phyloP scores from a whole-genome alignment of 2,329 filamentous ascomycete genomes.

The Shiraia sp. region DNA sequence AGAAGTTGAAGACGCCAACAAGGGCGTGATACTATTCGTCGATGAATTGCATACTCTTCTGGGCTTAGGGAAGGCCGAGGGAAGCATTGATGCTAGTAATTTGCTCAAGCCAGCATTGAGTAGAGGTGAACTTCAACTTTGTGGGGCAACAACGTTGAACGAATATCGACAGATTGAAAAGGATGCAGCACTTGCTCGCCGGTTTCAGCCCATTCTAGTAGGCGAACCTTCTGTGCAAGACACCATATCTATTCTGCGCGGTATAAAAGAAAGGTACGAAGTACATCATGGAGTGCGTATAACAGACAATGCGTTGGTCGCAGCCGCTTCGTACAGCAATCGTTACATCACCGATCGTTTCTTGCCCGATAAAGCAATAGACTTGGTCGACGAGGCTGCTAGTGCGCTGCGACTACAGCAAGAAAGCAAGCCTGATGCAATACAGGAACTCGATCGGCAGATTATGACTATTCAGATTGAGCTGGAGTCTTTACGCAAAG shows the following conservation, averaged over 20 bases:
- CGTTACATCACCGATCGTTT: conserved; percentile 97
- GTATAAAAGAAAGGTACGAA: conserved; percentile 97
- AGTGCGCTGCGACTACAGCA: conserved; percentile 89
- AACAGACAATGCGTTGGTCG: conserved; percentile 87
- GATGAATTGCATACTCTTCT: conserved; percentile 92
- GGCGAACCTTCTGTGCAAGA: conserved; percentile 88
- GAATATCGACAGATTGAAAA: conserved; percentile 96
- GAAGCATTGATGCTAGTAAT: conserved; percentile 95
- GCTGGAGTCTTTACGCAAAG: conserved; percentile 89
- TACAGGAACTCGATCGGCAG: conserved; percentile 87
- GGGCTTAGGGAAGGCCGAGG: conserved; percentile 91
- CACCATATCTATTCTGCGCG: conserved; percentile 91
- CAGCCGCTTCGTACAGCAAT: conserved; percentile 89
- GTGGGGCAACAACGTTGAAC: conserved; percentile 88
- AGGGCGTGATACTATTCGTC: conserved; percentile 90
- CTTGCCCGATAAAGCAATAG: conserved; percentile 95
- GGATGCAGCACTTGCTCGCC: conserved; percentile 86
- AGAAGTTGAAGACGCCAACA: conserved; percentile 87
- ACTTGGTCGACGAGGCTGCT: conserved; percentile 93
- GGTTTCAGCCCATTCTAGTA: conserved; percentile 95
- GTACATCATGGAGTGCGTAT: conserved; percentile 96
- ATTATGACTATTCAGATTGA: conserved; percentile 99
- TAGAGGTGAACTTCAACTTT: conserved; percentile 90
- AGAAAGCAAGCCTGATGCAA: conserved; percentile 94
- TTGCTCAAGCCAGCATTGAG: conserved; percentile 92